These are phyloP conservation scores for Schizonepeta tenuifolia DNA, from an alignment of 257 asterid species.

Conservation along the genomic window DNA sequence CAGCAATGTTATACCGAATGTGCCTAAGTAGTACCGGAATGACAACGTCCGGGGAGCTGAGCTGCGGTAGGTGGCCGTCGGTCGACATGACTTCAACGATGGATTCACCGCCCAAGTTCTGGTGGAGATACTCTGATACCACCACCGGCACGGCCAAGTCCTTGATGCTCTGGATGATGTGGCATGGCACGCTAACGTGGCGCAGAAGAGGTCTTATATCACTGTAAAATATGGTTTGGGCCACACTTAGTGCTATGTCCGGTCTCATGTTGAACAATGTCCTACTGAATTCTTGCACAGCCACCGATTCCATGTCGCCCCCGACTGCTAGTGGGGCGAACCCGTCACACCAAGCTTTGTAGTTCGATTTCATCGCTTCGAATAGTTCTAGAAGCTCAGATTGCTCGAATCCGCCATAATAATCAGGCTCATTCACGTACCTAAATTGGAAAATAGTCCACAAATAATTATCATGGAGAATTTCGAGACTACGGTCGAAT, in stretches of 20 bases:
- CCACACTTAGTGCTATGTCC: slow-evolving; percentile 74
- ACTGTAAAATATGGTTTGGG: slow-evolving; percentile 60
- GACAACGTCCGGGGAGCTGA: slow-evolving; percentile 76
- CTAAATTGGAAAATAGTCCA: slow-evolving; percentile 17
- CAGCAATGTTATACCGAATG: slow-evolving; percentile 50
- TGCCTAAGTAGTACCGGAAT: slow-evolving; percentile 74
- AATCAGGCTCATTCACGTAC: slow-evolving; percentile 70
- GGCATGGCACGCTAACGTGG: slow-evolving; percentile 70
- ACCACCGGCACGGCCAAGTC: slow-evolving; percentile 86
- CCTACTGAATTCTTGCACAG: slow-evolving; percentile 84
- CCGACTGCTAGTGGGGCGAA: slow-evolving; percentile 84
- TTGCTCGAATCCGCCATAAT: slow-evolving; percentile 79
- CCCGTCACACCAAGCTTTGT: slow-evolving; percentile 78
- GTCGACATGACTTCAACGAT: slow-evolving; percentile 82
- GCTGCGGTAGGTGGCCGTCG: slow-evolving; percentile 84
- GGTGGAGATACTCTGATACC: slow-evolving; percentile 77
- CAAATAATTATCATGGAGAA: neutral
- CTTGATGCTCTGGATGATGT: slow-evolving; percentile 78
- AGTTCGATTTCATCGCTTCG: slow-evolving; percentile 69
- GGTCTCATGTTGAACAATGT: slow-evolving; percentile 92
- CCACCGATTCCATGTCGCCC: slow-evolving; percentile 79
- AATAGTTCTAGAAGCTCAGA: slow-evolving; percentile 63
- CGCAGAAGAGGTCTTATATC: slow-evolving; percentile 58
- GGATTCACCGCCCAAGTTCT: slow-evolving; percentile 62
- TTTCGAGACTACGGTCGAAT: no score